Conservation (phyloP, 2,329 filamentous ascomycete genomes). For the Alternaria ventricosa region DNA sequence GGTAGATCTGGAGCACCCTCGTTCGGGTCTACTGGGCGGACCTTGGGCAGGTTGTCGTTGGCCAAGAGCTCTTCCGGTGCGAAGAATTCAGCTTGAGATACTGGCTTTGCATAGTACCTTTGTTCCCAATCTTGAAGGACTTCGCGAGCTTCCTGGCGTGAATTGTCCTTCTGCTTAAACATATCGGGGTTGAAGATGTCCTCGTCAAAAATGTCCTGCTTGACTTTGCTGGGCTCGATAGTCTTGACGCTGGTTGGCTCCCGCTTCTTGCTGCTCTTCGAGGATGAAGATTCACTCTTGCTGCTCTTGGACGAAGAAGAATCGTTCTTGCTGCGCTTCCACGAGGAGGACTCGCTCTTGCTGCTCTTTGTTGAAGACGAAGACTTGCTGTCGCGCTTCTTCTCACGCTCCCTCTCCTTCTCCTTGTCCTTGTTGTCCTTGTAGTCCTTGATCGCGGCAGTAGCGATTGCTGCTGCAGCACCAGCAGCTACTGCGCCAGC, state of each 20-base stretch:
- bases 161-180: conserved; percentile 46
- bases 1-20: conserved; percentile 54
- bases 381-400: conserved; percentile 14
- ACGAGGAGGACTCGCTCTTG: conserved; percentile 20
- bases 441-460: conserved; percentile 39
- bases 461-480: conserved; percentile 41
- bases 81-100: conserved; percentile 57
- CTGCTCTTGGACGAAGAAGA: conserved; percentile 5
- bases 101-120: conserved; percentile 48
- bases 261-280: conserved; percentile 22
- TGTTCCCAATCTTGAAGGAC: conserved; percentile 54
- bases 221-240: conserved; percentile 44
- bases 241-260: conserved; percentile 44
- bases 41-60: conserved; percentile 46
- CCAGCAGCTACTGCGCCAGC: conserved; percentile 45
- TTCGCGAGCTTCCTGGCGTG: conserved; percentile 44
- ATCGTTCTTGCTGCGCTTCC: conserved; percentile 26
- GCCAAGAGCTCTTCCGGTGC: conserved; percentile 53
- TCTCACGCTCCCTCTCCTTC: conserved; percentile 18
- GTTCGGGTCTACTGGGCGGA: conserved; percentile 48
- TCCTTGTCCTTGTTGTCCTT: conserved; percentile 28
- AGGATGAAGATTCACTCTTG: not conserved
- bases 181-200: conserved; percentile 56
- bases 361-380: conserved; percentile 10
- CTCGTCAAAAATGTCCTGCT: conserved; percentile 50